Conservation (phyloP, 768 basidiomycete species). For the Kwoniella sp. region DNA sequence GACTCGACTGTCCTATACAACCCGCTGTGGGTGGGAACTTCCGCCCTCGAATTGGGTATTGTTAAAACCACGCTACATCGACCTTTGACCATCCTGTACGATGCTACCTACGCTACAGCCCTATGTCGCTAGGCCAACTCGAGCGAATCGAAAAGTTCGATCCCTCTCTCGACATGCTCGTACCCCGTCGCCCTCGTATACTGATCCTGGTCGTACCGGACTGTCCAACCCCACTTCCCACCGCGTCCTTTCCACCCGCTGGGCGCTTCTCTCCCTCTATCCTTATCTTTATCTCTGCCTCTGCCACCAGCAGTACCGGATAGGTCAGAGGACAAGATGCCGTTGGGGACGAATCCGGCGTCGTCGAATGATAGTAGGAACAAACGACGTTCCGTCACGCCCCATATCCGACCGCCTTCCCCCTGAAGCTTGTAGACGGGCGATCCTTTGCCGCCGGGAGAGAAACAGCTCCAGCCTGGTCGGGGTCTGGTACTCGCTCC, state of each 20-base stretch:
- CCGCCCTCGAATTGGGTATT: too few species aligned
- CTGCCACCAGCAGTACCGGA: neutral
- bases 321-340: slow-evolving; percentile 24
- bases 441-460: slow-evolving; percentile 46
- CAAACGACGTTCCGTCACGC: slow-evolving; percentile 40
- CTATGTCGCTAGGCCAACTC: neutral
- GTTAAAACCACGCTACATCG: too few species aligned
- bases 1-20: too few species aligned
- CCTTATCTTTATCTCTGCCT: neutral
- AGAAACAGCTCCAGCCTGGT: slow-evolving; percentile 44
- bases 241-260: slow-evolving; percentile 41
- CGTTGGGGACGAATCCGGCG: slow-evolving; percentile 21
- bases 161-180: slow-evolving; percentile 29
- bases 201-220: slow-evolving; percentile 30
- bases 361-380: slow-evolving; percentile 46
- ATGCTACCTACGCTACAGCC: too few species aligned
- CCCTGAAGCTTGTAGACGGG: slow-evolving; percentile 45
- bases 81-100: too few species aligned
- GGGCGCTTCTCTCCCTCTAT: slow-evolving; percentile 25
- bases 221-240: slow-evolving; percentile 46
- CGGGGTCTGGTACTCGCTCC: neutral
- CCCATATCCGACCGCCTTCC: slow-evolving; percentile 43
- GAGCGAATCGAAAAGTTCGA: slow-evolving; percentile 38
- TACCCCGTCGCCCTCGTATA: slow-evolving; percentile 30
- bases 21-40: too few species aligned